Evolutionary conservation across 768 basidiomycete species (phyloP), one percentile per base, ranked within the genome.

Genomic region (Suillus alpinus): DNA sequence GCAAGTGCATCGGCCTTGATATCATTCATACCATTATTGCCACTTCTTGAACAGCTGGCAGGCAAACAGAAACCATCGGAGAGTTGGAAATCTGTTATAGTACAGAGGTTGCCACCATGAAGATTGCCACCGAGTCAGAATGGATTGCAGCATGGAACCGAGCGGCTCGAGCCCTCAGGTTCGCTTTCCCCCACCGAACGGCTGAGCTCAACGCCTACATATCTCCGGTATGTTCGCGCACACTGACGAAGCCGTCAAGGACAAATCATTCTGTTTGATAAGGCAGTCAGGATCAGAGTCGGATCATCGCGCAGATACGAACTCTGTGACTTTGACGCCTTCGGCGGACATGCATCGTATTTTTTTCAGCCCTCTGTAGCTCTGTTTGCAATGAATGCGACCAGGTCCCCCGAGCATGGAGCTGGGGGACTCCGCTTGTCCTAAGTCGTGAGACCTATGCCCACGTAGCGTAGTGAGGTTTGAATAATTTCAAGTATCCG

Each of bases 1-100:
- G 71, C 2, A 36, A 61, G 12, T 26, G 64, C 6, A 63, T 77
- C 63, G 64, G 76, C 59, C 68, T 77, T 61, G 67, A 76, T 59
- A 37, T 29, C 12, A 63, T 77, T 55, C 50, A 72, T 61, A 53
- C 66, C 4, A 43, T 58, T 9, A 40, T 64, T 44, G 60, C 66
- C 61, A 56, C 67, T 14, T 20, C 14, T 16, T 10, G 39, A 43
- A 58, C 58, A 49, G 44, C 59, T 31, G 63, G 68, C 37, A 58
- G 52, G 13, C 47, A 20, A 74, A 1, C 67, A 81, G n/a, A 34
- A 26, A 46, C 44, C 23, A 3, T 44, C 13, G 23, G 44, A 13
- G 2, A 26, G 2, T 5, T 46, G 6, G 13, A 46, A 23, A 23
- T 46, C 23, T 6, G 12, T 46, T 23, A 6, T 46, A 6, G 44